These are phyloP conservation scores for Aspergillus sp. DNA, from an alignment of 2,329 filamentous ascomycete species.

Conservation along the genomic window DNA sequence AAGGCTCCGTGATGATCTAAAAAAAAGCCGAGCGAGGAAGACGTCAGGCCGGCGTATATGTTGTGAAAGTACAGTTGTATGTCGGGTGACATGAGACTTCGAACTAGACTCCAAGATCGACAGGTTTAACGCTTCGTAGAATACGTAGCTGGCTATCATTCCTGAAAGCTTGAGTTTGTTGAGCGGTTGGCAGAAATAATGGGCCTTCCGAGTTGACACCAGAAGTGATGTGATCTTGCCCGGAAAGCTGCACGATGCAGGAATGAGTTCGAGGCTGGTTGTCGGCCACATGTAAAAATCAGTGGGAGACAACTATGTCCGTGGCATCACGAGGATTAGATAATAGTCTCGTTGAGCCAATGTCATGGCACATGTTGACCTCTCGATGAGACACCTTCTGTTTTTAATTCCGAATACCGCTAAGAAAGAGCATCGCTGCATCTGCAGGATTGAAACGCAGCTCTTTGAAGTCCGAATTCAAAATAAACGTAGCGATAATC, in stretches of 20 bases:
- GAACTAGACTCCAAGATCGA: neutral
- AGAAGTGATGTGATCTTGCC: neutral
- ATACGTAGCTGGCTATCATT: neutral
- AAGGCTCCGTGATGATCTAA: neutral
- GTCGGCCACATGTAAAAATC: neutral
- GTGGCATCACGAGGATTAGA: neutral
- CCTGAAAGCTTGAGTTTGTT: neutral
- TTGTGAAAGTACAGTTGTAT: neutral
- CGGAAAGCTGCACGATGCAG: neutral
- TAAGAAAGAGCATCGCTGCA: neutral
- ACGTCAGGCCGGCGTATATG: neutral
- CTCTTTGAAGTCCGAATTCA: neutral
- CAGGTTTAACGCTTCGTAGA: neutral
- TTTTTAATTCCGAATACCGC: neutral
- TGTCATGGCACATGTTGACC: neutral
- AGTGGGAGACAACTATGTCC: no score
- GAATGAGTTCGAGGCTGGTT: neutral
- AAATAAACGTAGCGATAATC: neutral
- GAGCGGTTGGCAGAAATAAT: neutral
- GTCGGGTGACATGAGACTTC: neutral
- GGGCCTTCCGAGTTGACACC: neutral
- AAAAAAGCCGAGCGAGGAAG: neutral
- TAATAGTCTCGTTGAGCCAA: neutral
- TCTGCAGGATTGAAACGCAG: neutral
- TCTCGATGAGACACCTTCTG: neutral